These are phyloP conservation scores for Sporothrix inflata DNA, from an alignment of 2,329 filamentous ascomycete species.

Conservation along the genomic window DNA sequence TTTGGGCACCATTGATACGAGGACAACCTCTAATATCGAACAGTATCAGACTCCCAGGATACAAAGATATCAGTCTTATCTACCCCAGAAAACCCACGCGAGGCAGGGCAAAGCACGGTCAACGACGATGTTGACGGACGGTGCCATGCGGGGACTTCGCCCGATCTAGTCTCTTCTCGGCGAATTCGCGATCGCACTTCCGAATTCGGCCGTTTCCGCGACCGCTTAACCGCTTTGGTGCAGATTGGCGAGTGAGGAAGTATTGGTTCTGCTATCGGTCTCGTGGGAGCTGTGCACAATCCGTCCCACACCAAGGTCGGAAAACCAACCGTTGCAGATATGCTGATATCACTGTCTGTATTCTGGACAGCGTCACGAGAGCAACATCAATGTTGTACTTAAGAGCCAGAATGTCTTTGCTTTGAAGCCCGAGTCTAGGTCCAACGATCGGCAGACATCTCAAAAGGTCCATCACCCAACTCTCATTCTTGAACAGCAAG, in stretches of 20 bases:
- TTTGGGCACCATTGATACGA: no score
- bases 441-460: not conserved
- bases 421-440: not conserved
- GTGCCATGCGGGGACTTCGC: constrained; percentile 3
- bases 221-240: constrained; percentile 10
- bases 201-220: not conserved
- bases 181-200: not conserved
- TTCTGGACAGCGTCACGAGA: not conserved
- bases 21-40: no score
- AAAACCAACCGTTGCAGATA: not conserved
- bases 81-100: no score
- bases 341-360: not conserved
- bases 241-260: not conserved
- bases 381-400: not conserved
- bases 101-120: no score
- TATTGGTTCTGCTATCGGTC: constrained; percentile 3
- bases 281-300: not conserved
- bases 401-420: not conserved
- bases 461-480: no score
- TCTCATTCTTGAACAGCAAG: no score
- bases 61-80: not conserved
- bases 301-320: not conserved
- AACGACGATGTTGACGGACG: not conserved
- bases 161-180: not conserved
- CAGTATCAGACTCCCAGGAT: no score